Percentiles rank a stretch among this genome's conserved stretches.
Evolutionary conservation across 225 moss, liverwort and hornwort genomes (phyloP).

Genomic region (Pseudoscleropodium purum): DNA sequence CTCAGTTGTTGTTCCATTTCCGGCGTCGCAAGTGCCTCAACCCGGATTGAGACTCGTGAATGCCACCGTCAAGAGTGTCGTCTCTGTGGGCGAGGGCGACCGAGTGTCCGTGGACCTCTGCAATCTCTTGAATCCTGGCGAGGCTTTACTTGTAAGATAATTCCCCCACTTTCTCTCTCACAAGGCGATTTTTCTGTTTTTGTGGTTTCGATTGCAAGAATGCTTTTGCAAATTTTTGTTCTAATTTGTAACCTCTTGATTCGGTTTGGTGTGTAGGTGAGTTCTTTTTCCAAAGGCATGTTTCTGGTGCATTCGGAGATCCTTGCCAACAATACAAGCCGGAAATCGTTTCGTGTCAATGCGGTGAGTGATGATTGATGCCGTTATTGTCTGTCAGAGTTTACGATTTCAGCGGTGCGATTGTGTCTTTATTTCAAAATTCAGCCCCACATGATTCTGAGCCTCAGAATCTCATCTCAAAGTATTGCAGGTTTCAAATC

Average conservation of each 20-base stretch:
- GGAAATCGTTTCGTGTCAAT: conserved; percentile 82
- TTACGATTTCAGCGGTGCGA: background rate
- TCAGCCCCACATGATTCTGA: background rate
- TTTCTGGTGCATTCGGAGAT: conserved; percentile 86
- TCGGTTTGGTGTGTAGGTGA: conserved; percentile 27
- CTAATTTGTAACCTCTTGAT: background rate
- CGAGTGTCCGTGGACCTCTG: conserved; percentile 87
- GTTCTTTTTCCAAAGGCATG: conserved; percentile 72
- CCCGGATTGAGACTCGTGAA: conserved; percentile 38
- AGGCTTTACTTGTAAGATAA: conserved; percentile 65
- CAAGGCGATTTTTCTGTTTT: background rate
- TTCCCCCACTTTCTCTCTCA: background rate
- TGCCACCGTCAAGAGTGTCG: conserved; percentile 49
- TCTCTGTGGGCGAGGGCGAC: conserved; percentile 71
- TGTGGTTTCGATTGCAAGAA: background rate
- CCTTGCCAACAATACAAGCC: conserved; percentile 40
- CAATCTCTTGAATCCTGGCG: conserved; percentile 70
- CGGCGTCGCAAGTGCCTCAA: conserved; percentile 5
- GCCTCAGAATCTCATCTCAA: background rate
- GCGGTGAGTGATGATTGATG: conserved; percentile 37
- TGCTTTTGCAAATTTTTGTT: conserved; percentile 8
- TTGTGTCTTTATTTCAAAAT: background rate
- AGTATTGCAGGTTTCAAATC: background rate
- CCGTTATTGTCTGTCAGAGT: background rate
- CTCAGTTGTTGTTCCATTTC: background rate